Base-by-base conservation (phyloP, 2,329 filamentous ascomycete species). In the Aspergillaceae sp. region DNA sequence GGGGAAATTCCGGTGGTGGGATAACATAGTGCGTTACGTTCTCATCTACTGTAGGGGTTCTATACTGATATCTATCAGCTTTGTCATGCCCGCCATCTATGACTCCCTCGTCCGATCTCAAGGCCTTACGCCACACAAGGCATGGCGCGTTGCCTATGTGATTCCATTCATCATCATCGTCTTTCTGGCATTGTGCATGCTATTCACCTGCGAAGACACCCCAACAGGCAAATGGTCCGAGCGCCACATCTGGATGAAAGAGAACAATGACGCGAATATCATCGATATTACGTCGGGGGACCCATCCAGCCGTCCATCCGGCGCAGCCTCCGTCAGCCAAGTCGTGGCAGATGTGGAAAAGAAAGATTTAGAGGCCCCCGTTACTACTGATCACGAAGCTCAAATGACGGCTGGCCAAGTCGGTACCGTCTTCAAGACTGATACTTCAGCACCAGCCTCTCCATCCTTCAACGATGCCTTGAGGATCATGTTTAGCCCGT, bases 51-150 rank as follows among this genome's bases (percentile, higher is more conserved):
- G 34, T 34, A 32, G 40, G 55, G 36, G 47, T 44, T 29, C 28
- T 36, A 11, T 19, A 5, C 26, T 29, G 11, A 26, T 8, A 4
- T 9, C 9, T 32, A 19, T 9, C 29, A 68, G 65, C 71, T 94
- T 94, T 65, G 79, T 91, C 56, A 94, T 95, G 88, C 89, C 90
- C 2, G 87, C 87, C 4, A 82, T 95, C 47, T 92, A 84, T 66
- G 84, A 94, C 65, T 86, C 85, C 0, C 74, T 94, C 26, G 77
- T 86, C 26, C 58, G 68, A 5, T 60, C 74, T 1, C 74, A 74
- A 42, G 79, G 81, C 5, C 72, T 91, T 45, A 70, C 74, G 1
- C 68, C 80, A 2, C 81, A 86, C 55, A 76, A 81, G 34, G 85
- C 89, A 2, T 95, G 90, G 89, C 79, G 89, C 28, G 79, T 94